A percentile compares a stretch with the other conserved stretches of the same genome.
These are phyloP conservation scores for Ophiostoma sp. DNA, from an alignment of 2,329 filamentous ascomycete species.

Conservation along the genomic window DNA sequence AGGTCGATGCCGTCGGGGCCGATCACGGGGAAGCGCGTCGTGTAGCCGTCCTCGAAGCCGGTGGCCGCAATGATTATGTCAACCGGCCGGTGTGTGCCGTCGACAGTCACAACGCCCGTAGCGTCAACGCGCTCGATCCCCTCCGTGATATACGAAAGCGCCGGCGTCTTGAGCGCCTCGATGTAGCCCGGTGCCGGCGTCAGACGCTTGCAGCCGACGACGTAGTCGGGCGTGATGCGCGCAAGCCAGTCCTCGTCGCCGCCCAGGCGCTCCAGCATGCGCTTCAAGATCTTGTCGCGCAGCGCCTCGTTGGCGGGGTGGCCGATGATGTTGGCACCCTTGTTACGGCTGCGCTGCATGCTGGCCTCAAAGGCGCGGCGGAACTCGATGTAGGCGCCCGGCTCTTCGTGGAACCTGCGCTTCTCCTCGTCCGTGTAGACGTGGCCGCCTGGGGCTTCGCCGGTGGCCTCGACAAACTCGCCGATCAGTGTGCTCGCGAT, in stretches of 20 bases:
- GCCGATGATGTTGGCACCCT: slow-evolving; percentile 27
- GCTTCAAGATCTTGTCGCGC: slow-evolving; percentile 23
- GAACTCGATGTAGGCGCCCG: slow-evolving; percentile 16
- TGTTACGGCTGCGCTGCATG: slow-evolving; percentile 22
- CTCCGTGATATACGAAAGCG: slow-evolving; percentile 32
- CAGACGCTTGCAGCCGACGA: slow-evolving; percentile 28
- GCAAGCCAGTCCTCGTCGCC: slow-evolving; percentile 33
- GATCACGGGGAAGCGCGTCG: slow-evolving; percentile 24
- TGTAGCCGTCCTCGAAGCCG: slow-evolving; percentile 29
- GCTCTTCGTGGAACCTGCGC: slow-evolving; percentile 7
- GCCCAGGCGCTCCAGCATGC: slow-evolving; percentile 30
- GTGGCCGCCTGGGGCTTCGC: slow-evolving; percentile 12
- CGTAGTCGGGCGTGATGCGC: slow-evolving; percentile 23
- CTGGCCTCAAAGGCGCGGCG: slow-evolving; percentile 16
- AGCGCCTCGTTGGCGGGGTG: slow-evolving; percentile 18
- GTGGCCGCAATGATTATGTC: slow-evolving; percentile 31
- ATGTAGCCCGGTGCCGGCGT: slow-evolving; percentile 30
- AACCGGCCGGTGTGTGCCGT: slow-evolving; percentile 25
- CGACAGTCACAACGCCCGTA: slow-evolving; percentile 30
- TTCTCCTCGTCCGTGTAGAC: slow-evolving; percentile 19
- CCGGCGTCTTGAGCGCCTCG: slow-evolving; percentile 29
- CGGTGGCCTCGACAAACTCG: slow-evolving; percentile 24
- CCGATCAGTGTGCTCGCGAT: slow-evolving; percentile 28
- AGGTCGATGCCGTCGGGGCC: slow-evolving; percentile 22
- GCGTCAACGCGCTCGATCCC: slow-evolving; percentile 32